Percentiles rank a stretch among this genome's conserved stretches.
Conservation (phyloP, 495 filamentous ascomycete species). For the Trypethelium eluteriae region DNA sequence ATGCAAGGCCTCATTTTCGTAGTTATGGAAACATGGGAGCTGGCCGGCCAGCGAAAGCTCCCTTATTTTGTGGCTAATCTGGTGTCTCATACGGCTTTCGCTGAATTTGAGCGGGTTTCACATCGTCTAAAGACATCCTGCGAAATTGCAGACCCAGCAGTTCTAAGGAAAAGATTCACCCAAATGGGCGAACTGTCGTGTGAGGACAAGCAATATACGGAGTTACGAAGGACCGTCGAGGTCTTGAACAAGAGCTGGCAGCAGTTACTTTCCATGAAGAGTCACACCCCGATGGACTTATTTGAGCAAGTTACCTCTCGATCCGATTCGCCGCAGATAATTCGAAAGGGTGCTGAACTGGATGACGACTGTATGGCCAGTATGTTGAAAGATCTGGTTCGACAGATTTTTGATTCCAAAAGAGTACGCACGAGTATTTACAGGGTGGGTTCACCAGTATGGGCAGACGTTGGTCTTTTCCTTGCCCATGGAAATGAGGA, state of each 20-base stretch:
- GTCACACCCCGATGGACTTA: background rate
- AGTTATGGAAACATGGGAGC: constrained; percentile 19
- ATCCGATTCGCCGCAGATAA: background rate
- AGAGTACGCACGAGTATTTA: background rate
- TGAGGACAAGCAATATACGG: background rate
- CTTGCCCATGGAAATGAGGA: constrained; percentile 17
- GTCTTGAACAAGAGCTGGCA: background rate
- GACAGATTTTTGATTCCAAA: constrained; percentile 11
- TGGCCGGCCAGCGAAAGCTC: constrained; percentile 21
- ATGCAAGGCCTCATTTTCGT: constrained; percentile 13
- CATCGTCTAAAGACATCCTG: constrained; percentile 17
- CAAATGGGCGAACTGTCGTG: background rate
- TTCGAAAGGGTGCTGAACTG: background rate
- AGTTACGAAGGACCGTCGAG: background rate
- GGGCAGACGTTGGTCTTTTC: constrained; percentile 23
- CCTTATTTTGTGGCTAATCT: constrained; percentile 18
- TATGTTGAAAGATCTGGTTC: constrained; percentile 23
- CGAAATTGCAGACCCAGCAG: constrained; percentile 17
- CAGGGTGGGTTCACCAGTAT: constrained; percentile 20
- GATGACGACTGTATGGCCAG: constrained; percentile 18
- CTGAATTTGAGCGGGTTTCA: constrained; percentile 21
- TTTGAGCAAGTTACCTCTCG: background rate
- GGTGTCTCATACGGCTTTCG: constrained; percentile 21
- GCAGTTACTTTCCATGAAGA: background rate
- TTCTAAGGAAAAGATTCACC: constrained; percentile 10